Base-by-base conservation (phyloP, 768 basidiomycete genomes). In the Russula brevipes region DNA sequence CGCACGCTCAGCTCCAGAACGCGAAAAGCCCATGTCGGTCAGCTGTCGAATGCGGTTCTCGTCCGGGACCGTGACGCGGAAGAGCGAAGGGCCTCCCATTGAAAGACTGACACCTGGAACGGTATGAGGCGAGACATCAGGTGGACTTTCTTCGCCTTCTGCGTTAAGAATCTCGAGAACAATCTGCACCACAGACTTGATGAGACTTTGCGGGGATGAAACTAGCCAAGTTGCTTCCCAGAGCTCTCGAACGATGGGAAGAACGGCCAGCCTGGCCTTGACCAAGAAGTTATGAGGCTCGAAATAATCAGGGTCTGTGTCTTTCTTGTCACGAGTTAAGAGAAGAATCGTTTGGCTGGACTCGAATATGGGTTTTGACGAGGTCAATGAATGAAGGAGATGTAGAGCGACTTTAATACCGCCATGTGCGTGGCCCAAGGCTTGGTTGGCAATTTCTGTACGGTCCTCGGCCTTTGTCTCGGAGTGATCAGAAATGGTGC, bases 1-100 rank as follows among this genome's bases (percentile, higher is more conserved):
- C 4, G 96, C 96, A 57, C 87, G 82, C 70, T 91, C 89, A 2
- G 87, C 92, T 12, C 91, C 91, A 46, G 85, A 82, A n/a, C 94
- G 85, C 41, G 89, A 85, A 78, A 98, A 99, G 51, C 97, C 97
- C 97, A 99, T 98, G 70, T 98, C 97, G 10, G 85, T 87, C 59
- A 98, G 79, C 69, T 93, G 89, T 55, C 84, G 82, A 57, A 98
- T 84, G 41, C 88, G 84, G 51, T 79, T 80, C 72, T 94, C 92
- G 71, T 93, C 90, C 0, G 88, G 83, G 12, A 80, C 84, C 63
- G 79, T 66, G 24, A 73, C 72, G 42, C 70, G 72, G 62, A 73
- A 73, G 63, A 73, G 72, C 63, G 42, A 68, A 66, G 69, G 71
- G 46, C 72, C 77, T 54, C 71, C 69, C 57, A 75, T 71, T 9